Evolutionary conservation across 306 rosid species (phyloP), one percentile per base, ranked within the genome.

Genomic region (Comarum palustre): DNA sequence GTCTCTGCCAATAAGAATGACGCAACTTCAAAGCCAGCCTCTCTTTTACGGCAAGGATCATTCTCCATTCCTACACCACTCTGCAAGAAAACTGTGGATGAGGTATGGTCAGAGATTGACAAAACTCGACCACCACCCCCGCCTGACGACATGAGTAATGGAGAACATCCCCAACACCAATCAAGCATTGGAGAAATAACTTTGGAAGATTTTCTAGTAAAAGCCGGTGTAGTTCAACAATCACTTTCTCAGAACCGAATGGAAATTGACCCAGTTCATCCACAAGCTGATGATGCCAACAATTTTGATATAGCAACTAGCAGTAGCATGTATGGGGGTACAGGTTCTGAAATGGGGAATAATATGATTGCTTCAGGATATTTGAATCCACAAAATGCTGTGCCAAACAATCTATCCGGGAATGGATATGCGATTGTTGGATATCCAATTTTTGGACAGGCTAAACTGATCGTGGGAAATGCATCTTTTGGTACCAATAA

Each of bases 51-150:
- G n/a, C 81, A 79, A 3, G 76, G 79, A 63, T 76, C 84, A 0
- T 45, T 84, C 69, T 82, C 83, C 13, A 84, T 82, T 60, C 89
- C 87, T 12, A 79, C 83, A n/a, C 87, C 88, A 55, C 82, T 82
- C 47, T 79, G 91, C 84, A 86, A 84, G 70, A 91, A 89, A 79
- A 86, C 91, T 15, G 85, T 83, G 43, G 91, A 89, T 14, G 91
- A 87, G 75, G 81, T 91, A 7, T 89, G 96, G 97, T 84, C 77
- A 4, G 84, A 89, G 81, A 89, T 91, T 43, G 88, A 86, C 6
- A 79, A 73, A 68, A 75, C 32, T 15, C 77, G 58, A 5, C 77
- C 82, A 22, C 71, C 43, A 14, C 62, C 17, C 45, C 76, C 48
- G 16, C 78, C 65, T 45, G 43, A n/a, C 10, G 32, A 41, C 64